Evolutionary conservation across 306 rosid genomes (phyloP).

Genomic region (Dalbergia cultrata): DNA sequence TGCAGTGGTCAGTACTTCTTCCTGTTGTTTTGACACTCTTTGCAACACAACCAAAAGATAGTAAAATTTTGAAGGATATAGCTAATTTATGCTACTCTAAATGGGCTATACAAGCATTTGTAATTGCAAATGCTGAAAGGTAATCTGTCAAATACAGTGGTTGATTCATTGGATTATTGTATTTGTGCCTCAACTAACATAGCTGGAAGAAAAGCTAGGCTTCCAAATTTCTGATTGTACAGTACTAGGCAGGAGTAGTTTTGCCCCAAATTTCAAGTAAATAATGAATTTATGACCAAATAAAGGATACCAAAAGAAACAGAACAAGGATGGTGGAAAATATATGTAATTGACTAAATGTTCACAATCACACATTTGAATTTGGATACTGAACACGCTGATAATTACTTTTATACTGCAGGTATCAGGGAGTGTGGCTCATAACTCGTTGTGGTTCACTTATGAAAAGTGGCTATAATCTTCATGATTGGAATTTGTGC

Average conservation of each 20-base stretch:
- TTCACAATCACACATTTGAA: constrained; percentile 2
- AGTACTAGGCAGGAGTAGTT: not conserved
- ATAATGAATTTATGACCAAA: not conserved
- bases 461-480: constrained; percentile 63
- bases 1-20: constrained; percentile 95
- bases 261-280: not conserved
- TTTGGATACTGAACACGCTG: constrained; percentile 4
- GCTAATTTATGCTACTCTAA: constrained; percentile 83
- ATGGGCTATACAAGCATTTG: constrained; percentile 95
- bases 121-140: constrained; percentile 94
- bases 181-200: constrained; percentile 7
- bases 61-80: constrained; percentile 62
- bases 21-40: constrained; percentile 94
- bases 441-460: constrained; percentile 83
- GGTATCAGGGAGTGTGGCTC: constrained; percentile 96
- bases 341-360: not conserved
- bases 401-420: constrained; percentile 44
- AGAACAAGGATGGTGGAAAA: not conserved
- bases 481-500: constrained; percentile 84
- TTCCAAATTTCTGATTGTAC: not conserved
- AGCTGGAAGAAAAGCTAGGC: not conserved
- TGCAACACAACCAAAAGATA: constrained; percentile 70
- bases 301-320: not conserved
- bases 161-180: not conserved
- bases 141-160: constrained; percentile 29